Conservation (phyloP, 2,329 filamentous ascomycete genomes). For the Leptographium radiaticola region DNA sequence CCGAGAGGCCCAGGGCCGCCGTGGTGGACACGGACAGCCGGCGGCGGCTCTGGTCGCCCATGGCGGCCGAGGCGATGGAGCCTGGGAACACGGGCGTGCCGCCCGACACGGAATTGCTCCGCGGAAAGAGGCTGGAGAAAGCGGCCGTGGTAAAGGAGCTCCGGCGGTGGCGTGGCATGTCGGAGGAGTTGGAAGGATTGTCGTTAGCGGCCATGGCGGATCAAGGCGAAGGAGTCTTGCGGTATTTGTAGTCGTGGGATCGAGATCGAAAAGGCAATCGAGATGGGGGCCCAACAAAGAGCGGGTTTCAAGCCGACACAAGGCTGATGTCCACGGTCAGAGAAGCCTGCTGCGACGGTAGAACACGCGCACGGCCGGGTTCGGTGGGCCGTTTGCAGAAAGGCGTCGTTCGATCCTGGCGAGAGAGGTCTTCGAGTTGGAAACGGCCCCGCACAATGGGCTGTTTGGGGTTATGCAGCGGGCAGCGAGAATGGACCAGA, state of each 20-base stretch:
- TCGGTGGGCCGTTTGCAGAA: slow-evolving; percentile 1
- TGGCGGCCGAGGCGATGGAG: slow-evolving; percentile 27
- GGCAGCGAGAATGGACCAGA: too few species aligned
- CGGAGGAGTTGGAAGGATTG: slow-evolving; percentile 17
- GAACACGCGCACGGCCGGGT: neutral
- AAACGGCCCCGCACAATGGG: neutral
- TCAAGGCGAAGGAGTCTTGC: neutral
- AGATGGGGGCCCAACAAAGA: too few species aligned
- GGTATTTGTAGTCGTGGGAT: neutral
- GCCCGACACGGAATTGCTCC: slow-evolving; percentile 36
- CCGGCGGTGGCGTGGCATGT: slow-evolving; percentile 30
- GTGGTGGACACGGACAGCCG: slow-evolving; percentile 59
- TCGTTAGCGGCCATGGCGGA: slow-evolving; percentile 13
- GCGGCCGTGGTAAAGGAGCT: slow-evolving; percentile 44
- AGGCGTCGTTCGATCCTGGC: neutral
- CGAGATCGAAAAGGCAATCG: neutral
- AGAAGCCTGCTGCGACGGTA: neutral
- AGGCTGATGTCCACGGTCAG: neutral
- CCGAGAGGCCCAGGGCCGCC: slow-evolving; percentile 49
- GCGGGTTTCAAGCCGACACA: neutral
- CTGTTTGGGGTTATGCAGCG: too few species aligned
- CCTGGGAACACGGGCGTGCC: slow-evolving; percentile 32
- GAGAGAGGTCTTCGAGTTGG: neutral
- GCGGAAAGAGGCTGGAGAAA: slow-evolving; percentile 44
- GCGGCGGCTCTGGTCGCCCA: slow-evolving; percentile 47